phyloP scores from a whole-genome alignment of 495 filamentous ascomycete genomes.

The Xylaria sp. region DNA sequence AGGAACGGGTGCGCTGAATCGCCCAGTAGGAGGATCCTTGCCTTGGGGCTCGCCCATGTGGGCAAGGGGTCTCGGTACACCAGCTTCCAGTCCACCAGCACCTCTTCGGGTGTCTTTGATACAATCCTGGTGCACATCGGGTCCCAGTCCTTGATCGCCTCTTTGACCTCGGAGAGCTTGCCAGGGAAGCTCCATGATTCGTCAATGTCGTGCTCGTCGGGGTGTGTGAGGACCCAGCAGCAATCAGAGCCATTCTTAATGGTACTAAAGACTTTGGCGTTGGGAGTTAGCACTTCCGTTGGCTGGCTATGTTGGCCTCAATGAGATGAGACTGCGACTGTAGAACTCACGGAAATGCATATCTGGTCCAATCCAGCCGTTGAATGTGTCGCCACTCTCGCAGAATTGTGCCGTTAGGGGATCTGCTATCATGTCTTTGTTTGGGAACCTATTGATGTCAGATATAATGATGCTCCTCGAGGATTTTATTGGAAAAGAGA shows the following conservation, averaged over 20 bases:
- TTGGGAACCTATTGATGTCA: slow-evolving; percentile 54
- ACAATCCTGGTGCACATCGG: slow-evolving; percentile 64
- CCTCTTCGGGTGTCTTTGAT: slow-evolving; percentile 61
- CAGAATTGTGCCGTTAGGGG: slow-evolving; percentile 65
- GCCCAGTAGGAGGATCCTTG: slow-evolving; percentile 63
- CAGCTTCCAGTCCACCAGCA: slow-evolving; percentile 70
- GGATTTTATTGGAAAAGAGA: neutral
- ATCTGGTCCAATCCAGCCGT: slow-evolving; percentile 65
- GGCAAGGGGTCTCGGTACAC: slow-evolving; percentile 70
- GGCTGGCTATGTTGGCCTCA: neutral
- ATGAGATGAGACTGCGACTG: neutral
- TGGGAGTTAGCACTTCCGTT: neutral
- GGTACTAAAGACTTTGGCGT: slow-evolving; percentile 55
- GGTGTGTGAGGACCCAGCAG: slow-evolving; percentile 70
- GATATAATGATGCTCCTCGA: neutral
- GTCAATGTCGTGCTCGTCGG: slow-evolving; percentile 64
- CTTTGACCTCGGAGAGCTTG: slow-evolving; percentile 62
- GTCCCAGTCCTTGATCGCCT: slow-evolving; percentile 69
- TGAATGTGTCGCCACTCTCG: slow-evolving; percentile 67
- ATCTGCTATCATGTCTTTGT: slow-evolving; percentile 65
- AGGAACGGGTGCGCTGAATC: slow-evolving; percentile 71
- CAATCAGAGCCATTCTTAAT: slow-evolving; percentile 67
- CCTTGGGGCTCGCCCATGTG: slow-evolving; percentile 65
- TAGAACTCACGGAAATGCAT: slow-evolving; percentile 53
- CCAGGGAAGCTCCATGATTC: slow-evolving; percentile 68